Percentiles rank a stretch among this genome's conserved stretches.
Conservation (phyloP, 1,139 yeast genomes). For the Saccharomyces hybrid region DNA sequence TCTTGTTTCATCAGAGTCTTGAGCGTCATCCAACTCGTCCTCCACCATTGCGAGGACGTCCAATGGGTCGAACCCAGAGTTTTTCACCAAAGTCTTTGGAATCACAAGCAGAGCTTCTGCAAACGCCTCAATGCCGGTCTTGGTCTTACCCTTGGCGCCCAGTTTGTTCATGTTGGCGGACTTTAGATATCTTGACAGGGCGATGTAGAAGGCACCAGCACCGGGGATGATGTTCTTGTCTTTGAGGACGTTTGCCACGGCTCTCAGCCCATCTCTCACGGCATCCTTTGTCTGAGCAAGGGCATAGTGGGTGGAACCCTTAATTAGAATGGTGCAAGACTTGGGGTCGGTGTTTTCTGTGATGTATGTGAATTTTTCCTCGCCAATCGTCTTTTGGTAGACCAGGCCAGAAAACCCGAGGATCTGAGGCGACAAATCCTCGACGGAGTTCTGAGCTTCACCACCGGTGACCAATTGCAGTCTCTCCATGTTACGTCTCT, state of each 20-base stretch:
- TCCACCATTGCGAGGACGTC: conserved; percentile 86
- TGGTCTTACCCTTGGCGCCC: conserved; percentile 73
- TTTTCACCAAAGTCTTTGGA: conserved; percentile 87
- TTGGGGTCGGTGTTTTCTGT: conserved; percentile 90
- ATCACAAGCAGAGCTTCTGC: conserved; percentile 84
- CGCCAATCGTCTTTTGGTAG: conserved; percentile 90
- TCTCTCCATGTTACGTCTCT: conserved; percentile 98
- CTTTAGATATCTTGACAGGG: conserved; percentile 64
- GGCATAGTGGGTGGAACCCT: conserved; percentile 86
- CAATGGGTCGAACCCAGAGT: conserved; percentile 89
- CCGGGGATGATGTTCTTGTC: conserved; percentile 90
- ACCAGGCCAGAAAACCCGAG: conserved; percentile 89
- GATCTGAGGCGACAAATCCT: conserved; percentile 77
- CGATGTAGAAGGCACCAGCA: conserved; percentile 91
- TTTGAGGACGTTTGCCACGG: conserved; percentile 84
- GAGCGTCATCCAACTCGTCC: conserved; percentile 58
- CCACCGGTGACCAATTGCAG: conserved; percentile 95
- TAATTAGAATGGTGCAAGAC: conserved; percentile 83
- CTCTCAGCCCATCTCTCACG: conserved; percentile 91
- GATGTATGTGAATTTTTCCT: conserved; percentile 93
- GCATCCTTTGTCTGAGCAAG: conserved; percentile 94
- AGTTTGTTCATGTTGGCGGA: conserved; percentile 41
- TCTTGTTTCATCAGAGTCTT: conserved; percentile 51
- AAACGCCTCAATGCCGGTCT: conserved; percentile 88
- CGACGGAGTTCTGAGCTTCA: conserved; percentile 97